Evolutionary conservation across 116 monocot species (phyloP), one percentile per base, ranked within the genome.

Genomic region (Papilionanthe hybrid): DNA sequence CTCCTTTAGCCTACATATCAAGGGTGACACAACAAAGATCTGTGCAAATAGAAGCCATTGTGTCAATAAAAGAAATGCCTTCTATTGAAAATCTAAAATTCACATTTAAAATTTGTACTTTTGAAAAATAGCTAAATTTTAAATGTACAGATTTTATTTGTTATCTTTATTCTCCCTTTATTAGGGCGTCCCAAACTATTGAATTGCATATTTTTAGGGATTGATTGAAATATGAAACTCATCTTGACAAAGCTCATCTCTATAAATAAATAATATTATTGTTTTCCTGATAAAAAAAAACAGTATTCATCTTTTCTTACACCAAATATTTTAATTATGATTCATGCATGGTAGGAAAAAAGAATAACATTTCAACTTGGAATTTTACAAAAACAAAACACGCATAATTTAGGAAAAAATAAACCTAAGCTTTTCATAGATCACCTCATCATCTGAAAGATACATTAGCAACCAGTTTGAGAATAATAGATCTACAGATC

Each of bases 391-490:
- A 42, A 44, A 10, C 41, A 71, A 71, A 37, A 30, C 30, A 71
- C 2, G 3, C 15, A 29, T 17, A n/a, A 43, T 73, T 72, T 43
- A 20, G 15, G 2, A 73, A 73, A 22, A 43, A 73, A 73, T 44
- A 7, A 73, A 73, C 8, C 30, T 76, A 25, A 76, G 22, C 27
- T 57, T 15, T 45, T 69, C 69, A 69, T 37, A 32, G 27, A 83
- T 86, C 85, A 95, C 99, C 99, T 99, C 99, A 75, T 77, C 79
- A 88, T 99, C 99, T 79, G 99, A 91, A 56, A 99, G 87, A 87
- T 99, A 99, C 99, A 99, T 99, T 69, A 99, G 85, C 37, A 99
- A 80, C 99, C 99, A 99, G 79, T 99, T 99, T 81, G 99, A 99
- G 90, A 99, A 99, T 79, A 94, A 91, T 41, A 99, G 80, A 89